Conservation (phyloP, 2,329 filamentous ascomycete species). For the Torrubiella hemipterigena region DNA sequence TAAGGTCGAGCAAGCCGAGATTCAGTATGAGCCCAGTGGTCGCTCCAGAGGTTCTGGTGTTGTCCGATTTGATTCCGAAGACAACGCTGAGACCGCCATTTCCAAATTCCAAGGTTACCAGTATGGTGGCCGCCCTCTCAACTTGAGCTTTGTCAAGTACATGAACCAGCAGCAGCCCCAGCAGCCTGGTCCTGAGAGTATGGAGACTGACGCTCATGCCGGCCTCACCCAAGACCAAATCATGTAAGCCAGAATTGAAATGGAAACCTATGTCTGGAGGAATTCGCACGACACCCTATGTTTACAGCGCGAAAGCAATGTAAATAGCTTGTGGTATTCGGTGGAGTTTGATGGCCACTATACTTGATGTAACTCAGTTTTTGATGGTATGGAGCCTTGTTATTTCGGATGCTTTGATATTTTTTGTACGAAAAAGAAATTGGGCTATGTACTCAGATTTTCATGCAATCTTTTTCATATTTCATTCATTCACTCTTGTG, state of each 20-base stretch:
- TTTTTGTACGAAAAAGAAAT: too few relatives aligned
- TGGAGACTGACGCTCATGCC: constrained; percentile 69
- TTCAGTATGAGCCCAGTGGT: constrained; percentile 94
- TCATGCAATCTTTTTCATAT: too few relatives aligned
- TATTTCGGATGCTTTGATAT: too few relatives aligned
- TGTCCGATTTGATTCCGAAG: constrained; percentile 76
- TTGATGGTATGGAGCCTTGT: too few relatives aligned
- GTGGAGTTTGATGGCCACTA: too few relatives aligned
- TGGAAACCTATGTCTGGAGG: too few relatives aligned
- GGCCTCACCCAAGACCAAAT: constrained; percentile 95
- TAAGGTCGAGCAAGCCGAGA: constrained; percentile 96
- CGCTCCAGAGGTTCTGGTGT: constrained; percentile 91
- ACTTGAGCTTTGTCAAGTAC: constrained; percentile 90
- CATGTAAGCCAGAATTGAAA: constrained; percentile 71
- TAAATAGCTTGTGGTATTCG: too few relatives aligned
- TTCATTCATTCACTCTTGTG: too few relatives aligned
- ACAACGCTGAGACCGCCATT: constrained; percentile 87
- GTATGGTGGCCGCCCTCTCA: constrained; percentile 88
- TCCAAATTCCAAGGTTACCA: constrained; percentile 96
- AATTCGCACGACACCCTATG: too few relatives aligned
- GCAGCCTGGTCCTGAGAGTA: constrained; percentile 51
- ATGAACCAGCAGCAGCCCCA: constrained; percentile 39
- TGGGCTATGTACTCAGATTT: too few relatives aligned
- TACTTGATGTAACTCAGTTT: too few relatives aligned
- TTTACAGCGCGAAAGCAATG: too few relatives aligned